Evolutionary conservation across 1,284 basidiomycete genomes (phyloP).

Genomic region (Phylloporus sp.): DNA sequence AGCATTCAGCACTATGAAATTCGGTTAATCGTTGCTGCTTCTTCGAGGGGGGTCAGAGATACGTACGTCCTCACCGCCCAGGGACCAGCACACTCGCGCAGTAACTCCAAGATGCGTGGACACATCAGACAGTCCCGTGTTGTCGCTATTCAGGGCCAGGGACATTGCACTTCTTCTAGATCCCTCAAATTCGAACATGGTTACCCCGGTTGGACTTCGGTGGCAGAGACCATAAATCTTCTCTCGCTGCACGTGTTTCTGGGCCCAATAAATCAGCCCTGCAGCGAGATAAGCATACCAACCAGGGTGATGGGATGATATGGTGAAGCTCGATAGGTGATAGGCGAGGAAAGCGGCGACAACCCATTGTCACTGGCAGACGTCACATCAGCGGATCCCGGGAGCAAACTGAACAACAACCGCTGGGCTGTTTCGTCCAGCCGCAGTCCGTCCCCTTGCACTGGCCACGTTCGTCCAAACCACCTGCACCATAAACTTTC

Average conservation of each 20-base stretch:
- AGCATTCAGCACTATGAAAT: background rate
- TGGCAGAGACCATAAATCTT: background rate
- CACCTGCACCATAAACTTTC: too few species aligned
- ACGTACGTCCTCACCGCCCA: background rate
- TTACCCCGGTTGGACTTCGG: slow-evolving; percentile 1
- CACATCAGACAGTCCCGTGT: background rate
- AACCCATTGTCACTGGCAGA: background rate
- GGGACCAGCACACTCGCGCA: background rate
- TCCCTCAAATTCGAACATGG: background rate
- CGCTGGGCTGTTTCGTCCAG: too few species aligned
- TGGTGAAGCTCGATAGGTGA: background rate
- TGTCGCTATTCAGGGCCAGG: background rate
- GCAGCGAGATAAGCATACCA: background rate
- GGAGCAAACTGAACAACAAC: background rate
- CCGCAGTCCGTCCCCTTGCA: too few species aligned
- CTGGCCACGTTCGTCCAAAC: too few species aligned
- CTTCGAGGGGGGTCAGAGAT: background rate
- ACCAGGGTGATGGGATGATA: slow-evolving; percentile 3
- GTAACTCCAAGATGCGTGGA: background rate
- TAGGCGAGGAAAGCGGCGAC: background rate
- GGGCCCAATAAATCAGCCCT: background rate
- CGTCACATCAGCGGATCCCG: background rate
- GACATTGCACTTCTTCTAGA: background rate
- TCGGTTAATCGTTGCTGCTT: background rate
- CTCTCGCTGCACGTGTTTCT: background rate